Evolutionary conservation across 2,329 filamentous ascomycete species (phyloP).

Genomic region (Myriosclerotinia duriaeana): DNA sequence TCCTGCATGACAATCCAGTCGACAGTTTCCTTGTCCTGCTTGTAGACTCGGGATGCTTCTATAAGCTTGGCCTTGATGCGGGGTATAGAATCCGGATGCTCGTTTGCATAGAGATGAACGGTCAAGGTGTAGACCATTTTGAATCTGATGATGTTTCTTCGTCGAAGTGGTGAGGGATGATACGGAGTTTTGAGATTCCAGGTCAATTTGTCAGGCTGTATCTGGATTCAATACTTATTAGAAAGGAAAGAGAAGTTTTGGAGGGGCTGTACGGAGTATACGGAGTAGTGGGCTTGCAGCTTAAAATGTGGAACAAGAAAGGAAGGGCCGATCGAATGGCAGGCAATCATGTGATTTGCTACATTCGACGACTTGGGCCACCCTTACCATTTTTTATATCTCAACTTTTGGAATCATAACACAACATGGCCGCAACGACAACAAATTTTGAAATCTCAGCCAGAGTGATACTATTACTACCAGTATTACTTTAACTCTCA

Average conservation of each 20-base stretch:
- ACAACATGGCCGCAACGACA: background rate
- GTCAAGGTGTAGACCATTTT: conserved; percentile 69
- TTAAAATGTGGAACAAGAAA: conserved; percentile 18
- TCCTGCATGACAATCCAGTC: conserved; percentile 78
- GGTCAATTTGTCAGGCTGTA: background rate
- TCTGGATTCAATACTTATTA: background rate
- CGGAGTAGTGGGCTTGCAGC: conserved; percentile 2
- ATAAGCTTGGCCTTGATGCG: conserved; percentile 71
- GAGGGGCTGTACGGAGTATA: background rate
- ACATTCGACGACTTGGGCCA: background rate
- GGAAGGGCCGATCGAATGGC: conserved; percentile 14
- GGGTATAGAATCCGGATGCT: conserved; percentile 60
- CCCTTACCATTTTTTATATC: background rate
- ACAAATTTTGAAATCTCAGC: background rate
- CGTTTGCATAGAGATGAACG: conserved; percentile 69
- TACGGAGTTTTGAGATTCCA: background rate
- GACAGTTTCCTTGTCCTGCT: conserved; percentile 67
- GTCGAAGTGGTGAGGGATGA: background rate
- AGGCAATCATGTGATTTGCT: conserved; percentile 2
- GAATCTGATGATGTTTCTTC: conserved; percentile 4
- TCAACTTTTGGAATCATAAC: background rate
- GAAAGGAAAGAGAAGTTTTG: conserved; percentile 4
- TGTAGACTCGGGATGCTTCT: conserved; percentile 72
- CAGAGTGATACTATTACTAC: background rate
- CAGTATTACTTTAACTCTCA: background rate